Percentiles rank a stretch among this genome's conserved stretches.
Evolutionary conservation across 148 eudicot species (phyloP).

Genomic region (Euryodendron excelsum): DNA sequence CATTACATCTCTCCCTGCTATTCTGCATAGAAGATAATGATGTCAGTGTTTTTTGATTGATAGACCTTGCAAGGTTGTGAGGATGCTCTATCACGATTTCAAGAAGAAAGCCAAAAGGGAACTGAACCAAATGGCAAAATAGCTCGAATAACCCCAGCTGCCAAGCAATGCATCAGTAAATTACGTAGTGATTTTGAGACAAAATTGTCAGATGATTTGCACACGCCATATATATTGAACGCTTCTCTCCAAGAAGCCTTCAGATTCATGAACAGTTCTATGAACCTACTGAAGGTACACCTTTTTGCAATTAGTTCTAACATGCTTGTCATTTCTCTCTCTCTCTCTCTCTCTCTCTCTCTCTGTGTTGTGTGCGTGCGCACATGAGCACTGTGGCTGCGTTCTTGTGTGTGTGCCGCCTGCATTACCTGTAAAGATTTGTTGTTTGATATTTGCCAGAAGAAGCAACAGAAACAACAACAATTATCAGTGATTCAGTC

Average conservation of each 20-base stretch:
- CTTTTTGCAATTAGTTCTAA: not conserved
- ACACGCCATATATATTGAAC: conserved; percentile 61
- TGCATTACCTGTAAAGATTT: not conserved
- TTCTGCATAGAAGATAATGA: not conserved
- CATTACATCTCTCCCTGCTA: not conserved
- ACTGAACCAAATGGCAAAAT: conserved; percentile 32
- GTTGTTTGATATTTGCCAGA: conserved; percentile 42
- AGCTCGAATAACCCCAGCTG: conserved; percentile 37
- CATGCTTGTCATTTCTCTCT: not conserved
- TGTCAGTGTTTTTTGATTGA: conserved; percentile 14
- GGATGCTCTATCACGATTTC: conserved; percentile 43
- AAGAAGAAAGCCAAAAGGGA: conserved; percentile 32
- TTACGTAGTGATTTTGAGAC: conserved; percentile 52
- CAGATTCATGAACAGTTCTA: conserved; percentile 45
- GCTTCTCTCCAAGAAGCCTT: conserved; percentile 62
- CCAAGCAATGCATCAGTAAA: conserved; percentile 49
- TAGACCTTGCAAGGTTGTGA: conserved; percentile 73
- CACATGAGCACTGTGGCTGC: not conserved
- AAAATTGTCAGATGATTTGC: conserved; percentile 75
- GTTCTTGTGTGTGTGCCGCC: not conserved
- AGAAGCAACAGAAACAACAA: conserved; percentile 61
- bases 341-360: not conserved
- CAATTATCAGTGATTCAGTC: conserved; percentile 38
- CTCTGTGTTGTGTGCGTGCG: not conserved
- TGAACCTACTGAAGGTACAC: conserved; percentile 61